phyloP scores from a whole-genome alignment of 2,329 filamentous ascomycete species.

The Blumeriella jaapii region DNA sequence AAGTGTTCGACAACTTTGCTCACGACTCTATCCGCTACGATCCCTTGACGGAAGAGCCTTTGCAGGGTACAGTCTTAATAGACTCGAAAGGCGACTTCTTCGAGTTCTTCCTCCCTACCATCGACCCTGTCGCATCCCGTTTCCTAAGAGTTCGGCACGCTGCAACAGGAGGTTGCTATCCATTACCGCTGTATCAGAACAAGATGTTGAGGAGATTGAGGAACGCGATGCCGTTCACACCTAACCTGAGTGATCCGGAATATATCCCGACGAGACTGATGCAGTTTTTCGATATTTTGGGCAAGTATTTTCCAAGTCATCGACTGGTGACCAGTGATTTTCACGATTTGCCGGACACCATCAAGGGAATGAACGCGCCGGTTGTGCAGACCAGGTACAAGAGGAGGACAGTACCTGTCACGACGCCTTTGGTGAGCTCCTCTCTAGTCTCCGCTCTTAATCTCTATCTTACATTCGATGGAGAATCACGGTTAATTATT shows the following conservation, averaged over 20 bases:
- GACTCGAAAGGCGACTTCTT: conserved; percentile 80
- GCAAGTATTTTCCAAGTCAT: conserved; percentile 81
- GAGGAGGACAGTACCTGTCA: conserved; percentile 76
- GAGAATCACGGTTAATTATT: not conserved
- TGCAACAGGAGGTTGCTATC: conserved; percentile 53
- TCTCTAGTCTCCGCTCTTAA: not conserved
- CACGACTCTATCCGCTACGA: conserved; percentile 94
- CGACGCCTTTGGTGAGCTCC: conserved; percentile 69
- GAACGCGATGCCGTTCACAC: conserved; percentile 54
- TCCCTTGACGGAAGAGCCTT: conserved; percentile 62
- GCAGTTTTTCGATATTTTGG: conserved; percentile 91
- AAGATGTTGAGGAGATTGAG: conserved; percentile 50
- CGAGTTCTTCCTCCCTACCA: conserved; percentile 74
- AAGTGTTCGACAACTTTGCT: conserved; percentile 97
- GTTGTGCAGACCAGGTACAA: conserved; percentile 93
- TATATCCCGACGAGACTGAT: conserved; percentile 91
- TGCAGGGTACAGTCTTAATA: conserved; percentile 83
- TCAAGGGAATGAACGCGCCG: conserved; percentile 77
- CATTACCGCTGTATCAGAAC: conserved; percentile 43
- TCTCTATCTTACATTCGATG: not conserved
- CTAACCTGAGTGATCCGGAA: conserved; percentile 72
- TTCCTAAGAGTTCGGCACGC: conserved; percentile 78
- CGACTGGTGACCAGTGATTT: conserved; percentile 86
- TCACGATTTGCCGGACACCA: conserved; percentile 69
- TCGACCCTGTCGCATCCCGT: conserved; percentile 73